Conservation (phyloP, 257 asterid species). For the Penstemon davidsonii region DNA sequence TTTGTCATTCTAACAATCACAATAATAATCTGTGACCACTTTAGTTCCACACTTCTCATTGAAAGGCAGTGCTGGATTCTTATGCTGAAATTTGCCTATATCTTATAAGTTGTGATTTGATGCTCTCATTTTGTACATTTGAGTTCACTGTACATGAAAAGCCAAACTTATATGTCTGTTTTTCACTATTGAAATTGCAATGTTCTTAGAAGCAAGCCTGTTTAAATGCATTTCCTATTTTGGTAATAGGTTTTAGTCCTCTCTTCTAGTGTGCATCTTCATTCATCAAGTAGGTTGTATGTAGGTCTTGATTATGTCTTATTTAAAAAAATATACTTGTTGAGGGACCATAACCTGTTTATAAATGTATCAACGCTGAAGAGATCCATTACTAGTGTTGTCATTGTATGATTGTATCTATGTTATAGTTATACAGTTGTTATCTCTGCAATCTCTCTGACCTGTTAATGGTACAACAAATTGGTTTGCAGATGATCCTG, state of each 20-base stretch:
- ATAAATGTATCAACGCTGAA: not conserved
- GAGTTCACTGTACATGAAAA: not conserved
- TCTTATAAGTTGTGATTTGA: not conserved
- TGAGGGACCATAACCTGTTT: not conserved
- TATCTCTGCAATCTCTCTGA: constrained; percentile 20
- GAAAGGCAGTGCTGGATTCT: not conserved
- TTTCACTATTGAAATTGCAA: not conserved
- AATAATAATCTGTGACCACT: constrained; percentile 1
- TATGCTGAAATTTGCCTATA: not conserved
- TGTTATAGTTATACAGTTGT: constrained; percentile 7
- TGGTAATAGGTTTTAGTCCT: not conserved
- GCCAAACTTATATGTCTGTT: not conserved
- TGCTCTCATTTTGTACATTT: not conserved
- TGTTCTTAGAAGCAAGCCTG: not conserved
- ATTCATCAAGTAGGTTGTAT: not conserved
- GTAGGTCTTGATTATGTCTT: constrained; percentile 11
- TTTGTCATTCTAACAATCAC: not conserved
- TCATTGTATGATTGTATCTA: not conserved
- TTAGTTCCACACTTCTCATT: not conserved
- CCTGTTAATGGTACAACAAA: constrained; percentile 24
- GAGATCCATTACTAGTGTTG: too few species aligned
- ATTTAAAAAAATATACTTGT: not conserved
- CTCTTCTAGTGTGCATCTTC: not conserved
- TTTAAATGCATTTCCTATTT: not conserved
- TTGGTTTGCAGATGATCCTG: constrained; percentile 80